Evolutionary conservation across 2,329 filamentous ascomycete species (phyloP), one percentile per base, ranked within the genome.

Genomic region (Penicillium sp.): DNA sequence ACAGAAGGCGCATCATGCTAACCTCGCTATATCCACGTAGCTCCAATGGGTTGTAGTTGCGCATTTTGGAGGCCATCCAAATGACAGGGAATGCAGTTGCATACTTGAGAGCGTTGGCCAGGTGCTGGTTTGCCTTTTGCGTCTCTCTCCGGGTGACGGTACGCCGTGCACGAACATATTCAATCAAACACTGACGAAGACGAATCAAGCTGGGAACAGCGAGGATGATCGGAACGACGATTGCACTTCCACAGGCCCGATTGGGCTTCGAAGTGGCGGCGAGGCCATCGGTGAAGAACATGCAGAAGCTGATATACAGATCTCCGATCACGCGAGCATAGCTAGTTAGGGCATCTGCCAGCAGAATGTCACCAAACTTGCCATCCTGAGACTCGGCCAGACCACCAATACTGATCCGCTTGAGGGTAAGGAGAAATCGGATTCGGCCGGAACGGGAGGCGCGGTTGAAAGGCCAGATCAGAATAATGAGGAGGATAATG

Each of bases 81-180:
- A 97, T 89, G 52, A 97, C 92, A 3, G 94, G 94, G 67, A 97
- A 96, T 0, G 93, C 91, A 10, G 87, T 91, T n/a, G 88, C 84
- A 75, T 99, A 99, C 75, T 99, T 99, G 66, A 91, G 77, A 10
- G 93, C 93, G 80, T 99, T 99, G 71, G 91, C 91, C 30, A 97
- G 79, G 73, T 97, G 91, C 71, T 93, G 89, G 5, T 89, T 89
- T 30, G 89, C 91, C 86, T 87, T 91, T 31, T 88, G 89, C 31
- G 50, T 14, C 16, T 76, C 76, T 26, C 66, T 65, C 56, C 72
- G 63, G 59, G 77, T 73, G 59, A 73, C 69, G 67, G 78, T 61
- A 80, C 82, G 68, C 46, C 83, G 80, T 26, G 93, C 89, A 45
- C 92, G 88, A 30, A 83, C 69, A 71, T 90, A 96, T 73, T 97